phyloP scores from a whole-genome alignment of 352 stramenopile genomes.

The Pythium brachiatum region DNA sequence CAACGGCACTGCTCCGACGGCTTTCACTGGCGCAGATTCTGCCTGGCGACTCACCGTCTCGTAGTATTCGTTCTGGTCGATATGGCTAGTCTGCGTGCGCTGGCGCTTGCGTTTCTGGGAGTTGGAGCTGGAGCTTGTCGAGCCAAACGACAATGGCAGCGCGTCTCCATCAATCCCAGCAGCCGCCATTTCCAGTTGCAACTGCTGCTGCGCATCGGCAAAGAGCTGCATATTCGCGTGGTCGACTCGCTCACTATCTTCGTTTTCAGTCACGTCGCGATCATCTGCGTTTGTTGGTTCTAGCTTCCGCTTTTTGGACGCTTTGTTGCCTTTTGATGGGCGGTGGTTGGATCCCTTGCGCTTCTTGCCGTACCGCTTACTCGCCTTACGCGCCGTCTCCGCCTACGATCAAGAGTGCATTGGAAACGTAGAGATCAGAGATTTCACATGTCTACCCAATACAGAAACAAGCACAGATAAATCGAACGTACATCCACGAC shows the following conservation, averaged over 20 bases:
- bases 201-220: constrained; percentile 46
- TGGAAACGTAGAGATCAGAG: background rate
- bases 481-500: constrained; percentile 24
- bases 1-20: background rate
- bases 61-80: background rate
- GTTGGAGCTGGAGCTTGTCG: constrained; percentile 3
- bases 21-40: background rate
- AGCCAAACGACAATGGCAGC: constrained; percentile 63
- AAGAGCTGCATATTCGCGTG: constrained; percentile 39
- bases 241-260: constrained; percentile 14
- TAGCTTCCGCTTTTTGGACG: constrained; percentile 15
- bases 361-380: constrained; percentile 31
- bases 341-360: constrained; percentile 22
- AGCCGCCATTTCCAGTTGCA: constrained; percentile 57
- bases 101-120: constrained; percentile 19
- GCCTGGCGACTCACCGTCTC: background rate
- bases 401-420: constrained; percentile 6
- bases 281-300: background rate
- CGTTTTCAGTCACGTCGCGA: constrained; percentile 5
- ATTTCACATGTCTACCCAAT: background rate
- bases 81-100: background rate
- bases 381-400: constrained; percentile 15
- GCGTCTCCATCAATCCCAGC: constrained; percentile 44
- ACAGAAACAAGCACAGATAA: background rate
- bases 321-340: background rate